Evolutionary conservation across 78 protist genomes (phyloP).

Genomic region (Paratrimastix pyriformis): DNA sequence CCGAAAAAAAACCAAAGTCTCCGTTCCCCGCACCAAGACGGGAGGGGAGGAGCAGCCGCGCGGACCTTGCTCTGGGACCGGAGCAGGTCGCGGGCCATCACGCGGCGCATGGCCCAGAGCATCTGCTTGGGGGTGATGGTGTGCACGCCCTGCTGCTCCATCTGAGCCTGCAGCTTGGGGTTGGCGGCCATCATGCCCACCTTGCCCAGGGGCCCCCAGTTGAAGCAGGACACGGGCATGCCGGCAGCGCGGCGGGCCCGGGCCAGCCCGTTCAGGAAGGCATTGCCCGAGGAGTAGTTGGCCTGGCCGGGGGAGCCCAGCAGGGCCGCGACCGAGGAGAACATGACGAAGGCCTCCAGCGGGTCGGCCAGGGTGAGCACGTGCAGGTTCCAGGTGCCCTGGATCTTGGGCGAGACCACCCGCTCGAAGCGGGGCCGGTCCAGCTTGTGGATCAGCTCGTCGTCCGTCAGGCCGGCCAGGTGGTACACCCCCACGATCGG

Average conservation of each 20-base stretch:
- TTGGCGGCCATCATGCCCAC: conserved; percentile 24
- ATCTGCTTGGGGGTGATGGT: conserved; percentile 4
- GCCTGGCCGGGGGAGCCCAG: conserved; percentile 33
- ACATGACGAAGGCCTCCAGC: conserved; percentile 3
- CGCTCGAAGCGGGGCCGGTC: neutral
- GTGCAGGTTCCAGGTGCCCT: neutral
- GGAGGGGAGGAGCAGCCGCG: too few species aligned
- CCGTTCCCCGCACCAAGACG: too few species aligned
- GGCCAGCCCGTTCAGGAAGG: conserved; percentile 17
- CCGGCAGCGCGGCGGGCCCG: neutral
- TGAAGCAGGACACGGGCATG: neutral
- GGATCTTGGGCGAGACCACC: neutral
- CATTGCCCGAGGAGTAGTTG: conserved; percentile 30
- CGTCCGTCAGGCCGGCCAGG: neutral
- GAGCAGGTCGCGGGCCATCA: neutral
- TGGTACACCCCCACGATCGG: neutral
- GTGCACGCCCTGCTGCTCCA: neutral
- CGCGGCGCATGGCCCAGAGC: conserved; percentile 4
- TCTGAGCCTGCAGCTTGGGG: neutral
- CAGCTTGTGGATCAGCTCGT: neutral
- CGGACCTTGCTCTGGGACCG: neutral
- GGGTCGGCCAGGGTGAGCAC: neutral
- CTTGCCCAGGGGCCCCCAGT: conserved; percentile 29
- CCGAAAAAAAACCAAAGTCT: too few species aligned
- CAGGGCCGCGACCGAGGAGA: conserved; percentile 21